Conservation (phyloP, 1,284 basidiomycete species). For the Waitea zeae region DNA sequence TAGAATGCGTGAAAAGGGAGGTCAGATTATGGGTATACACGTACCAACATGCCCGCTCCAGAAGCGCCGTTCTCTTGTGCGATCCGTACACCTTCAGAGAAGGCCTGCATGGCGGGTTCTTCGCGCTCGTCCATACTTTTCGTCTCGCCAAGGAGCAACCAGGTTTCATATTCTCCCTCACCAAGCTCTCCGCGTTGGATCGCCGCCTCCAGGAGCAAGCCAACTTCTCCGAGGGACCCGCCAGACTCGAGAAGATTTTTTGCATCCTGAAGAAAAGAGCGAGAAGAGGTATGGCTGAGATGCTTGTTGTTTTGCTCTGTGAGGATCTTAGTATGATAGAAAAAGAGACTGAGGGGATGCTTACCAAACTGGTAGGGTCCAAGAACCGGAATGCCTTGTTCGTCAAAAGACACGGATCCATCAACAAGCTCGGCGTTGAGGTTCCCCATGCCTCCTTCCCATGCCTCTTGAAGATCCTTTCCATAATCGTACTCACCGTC, state of each 20-base stretch:
- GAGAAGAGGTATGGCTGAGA: constrained; percentile 27
- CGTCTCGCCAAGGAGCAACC: constrained; percentile 87
- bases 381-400: constrained; percentile 56
- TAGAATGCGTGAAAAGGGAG: constrained; percentile 2
- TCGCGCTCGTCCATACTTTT: constrained; percentile 95
- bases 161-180: constrained; percentile 75
- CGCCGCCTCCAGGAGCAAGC: constrained; percentile 74
- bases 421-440: constrained; percentile 19
- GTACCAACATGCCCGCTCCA: constrained; percentile 70
- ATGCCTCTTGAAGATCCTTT: constrained; percentile 39
- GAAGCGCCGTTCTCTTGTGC: constrained; percentile 45
- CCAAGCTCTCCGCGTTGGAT: constrained; percentile 67
- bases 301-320: constrained; percentile 57
- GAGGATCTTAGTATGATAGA: constrained; percentile 1
- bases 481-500: constrained; percentile 46
- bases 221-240: constrained; percentile 75
- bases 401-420: constrained; percentile 35
- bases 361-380: constrained; percentile 62
- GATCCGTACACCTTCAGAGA: constrained; percentile 46
- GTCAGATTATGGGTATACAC: constrained; percentile 13
- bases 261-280: constrained; percentile 48
- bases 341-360: constrained; percentile 10
- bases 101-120: constrained; percentile 60
- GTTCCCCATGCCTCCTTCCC: constrained; percentile 34
- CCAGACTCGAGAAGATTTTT: constrained; percentile 63